Base-by-base conservation (phyloP, 768 basidiomycete species). In the Ramaria sp. region DNA sequence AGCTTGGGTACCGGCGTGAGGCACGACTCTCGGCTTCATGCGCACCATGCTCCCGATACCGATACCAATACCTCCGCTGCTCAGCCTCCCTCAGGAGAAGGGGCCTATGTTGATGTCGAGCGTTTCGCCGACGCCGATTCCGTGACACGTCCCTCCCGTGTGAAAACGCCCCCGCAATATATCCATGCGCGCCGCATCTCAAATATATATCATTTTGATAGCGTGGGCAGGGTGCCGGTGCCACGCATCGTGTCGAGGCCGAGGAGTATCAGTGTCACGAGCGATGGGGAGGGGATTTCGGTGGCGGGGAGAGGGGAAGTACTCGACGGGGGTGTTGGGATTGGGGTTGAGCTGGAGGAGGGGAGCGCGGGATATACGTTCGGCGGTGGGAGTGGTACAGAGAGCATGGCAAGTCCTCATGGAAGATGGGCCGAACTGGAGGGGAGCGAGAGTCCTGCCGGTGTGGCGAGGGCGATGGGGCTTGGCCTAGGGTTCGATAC, bases 131-230 rank as follows among this genome's bases (percentile, higher is more conserved):
- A n/a, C n/a, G 10, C 48, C 48, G 12, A 18, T 5, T 25, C 44
- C 44, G 15, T n/a, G 15, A 18, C 51, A 7, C 20, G 51, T 18
- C 36, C 38, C 10, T 20, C 41, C 12, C 53, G 43, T 32, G 43
- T 37, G 15, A 28, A 13, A 20, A 28, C 53, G 5, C 42, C 42
- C 27, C 53, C 51, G 22, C 51, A 52, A 27, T 47, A 16, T 24
- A 22, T 27, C 45, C 53, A 34, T 22, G 53, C 43, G n/a, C 53
- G 53, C 25, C 53, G 53, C 27, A 55, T 48, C 34, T 55, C 53
- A 13, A 55, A 55, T 34, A 55, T 55, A 16, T 55, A 55, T 22
- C 53, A 55, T 27, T 55, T 55, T 20, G 53, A 55, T 20, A 27
- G 24, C 32, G 34, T 48, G 15, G 53, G 53, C 4, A 27, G 28